Evolutionary conservation across 176 grass and related monocot genomes (phyloP), one percentile per base, ranked within the genome.

Genomic region (Oryza glaberrima): DNA sequence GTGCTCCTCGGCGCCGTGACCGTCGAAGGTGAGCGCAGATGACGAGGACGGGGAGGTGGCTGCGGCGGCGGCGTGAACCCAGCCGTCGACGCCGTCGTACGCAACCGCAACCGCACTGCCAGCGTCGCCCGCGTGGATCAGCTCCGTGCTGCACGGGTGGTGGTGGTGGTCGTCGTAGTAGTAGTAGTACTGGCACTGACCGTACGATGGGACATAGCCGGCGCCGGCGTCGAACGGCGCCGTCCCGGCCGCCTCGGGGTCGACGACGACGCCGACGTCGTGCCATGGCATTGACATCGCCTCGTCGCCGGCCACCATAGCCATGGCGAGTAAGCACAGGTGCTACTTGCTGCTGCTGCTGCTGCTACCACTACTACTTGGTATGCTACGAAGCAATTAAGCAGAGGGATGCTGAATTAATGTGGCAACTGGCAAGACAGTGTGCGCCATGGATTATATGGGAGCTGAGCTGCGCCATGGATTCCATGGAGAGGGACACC

Each of bases 11-110:
- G 25, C 25, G 22, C 52, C 67, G 40, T 8, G 40, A n/a, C 6
- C 30, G 9, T 86, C 58, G 43, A 86, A 86, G 6, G 84, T 54
- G 77, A 73, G 13, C 30, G 19, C 28, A 11, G 84, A 86, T 3
- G 68, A 20, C 65, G 78, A 69, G 0, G 15, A 9, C 0, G 69
- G 64, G 43, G 84, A 86, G 15, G 77, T 70, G 19, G 46, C 46
- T 3, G 36, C 13, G n/a, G 47, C 40, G 12, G 25, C 36, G 5
- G 36, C 43, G 26, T 22, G 28, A 0, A 7, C 19, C 58, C 25
- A 83, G 3, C 19, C 12, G 9, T 23, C 7, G 19, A 3, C 46
- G 46, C 22, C 65, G 44, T 48, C 65, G 44, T 48, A 1, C 7
- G 0, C 5, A 38, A 7, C 26, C 0, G 3, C 14, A 13, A 67